A percentile compares a stretch with the other conserved stretches of the same genome.
phyloP scores from a whole-genome alignment of 1,139 yeast species.

The Suhomyces anneliseae region DNA sequence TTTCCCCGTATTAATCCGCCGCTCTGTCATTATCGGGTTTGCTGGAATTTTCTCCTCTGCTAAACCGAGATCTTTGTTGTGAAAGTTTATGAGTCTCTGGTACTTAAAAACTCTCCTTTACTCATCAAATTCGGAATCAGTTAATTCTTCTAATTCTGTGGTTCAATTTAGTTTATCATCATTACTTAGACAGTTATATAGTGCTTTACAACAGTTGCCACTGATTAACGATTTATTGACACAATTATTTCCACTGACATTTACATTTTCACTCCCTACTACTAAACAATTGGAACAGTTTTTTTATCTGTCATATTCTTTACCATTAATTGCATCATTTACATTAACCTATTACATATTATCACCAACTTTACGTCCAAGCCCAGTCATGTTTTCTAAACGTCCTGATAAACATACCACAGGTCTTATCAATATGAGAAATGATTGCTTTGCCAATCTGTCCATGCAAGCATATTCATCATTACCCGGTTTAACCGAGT shows the following conservation, averaged over 20 bases:
- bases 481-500: slow-evolving; percentile 60
- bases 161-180: background rate
- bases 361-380: slow-evolving; percentile 22
- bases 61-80: background rate
- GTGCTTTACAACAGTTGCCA: background rate
- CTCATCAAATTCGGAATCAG: background rate
- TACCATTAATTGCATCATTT: slow-evolving; percentile 4
- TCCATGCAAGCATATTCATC: slow-evolving; percentile 83
- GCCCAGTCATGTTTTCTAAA: slow-evolving; percentile 41
- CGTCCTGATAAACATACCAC: slow-evolving; percentile 78
- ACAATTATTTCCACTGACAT: background rate
- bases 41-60: slow-evolving; percentile 1
- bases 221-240: background rate
- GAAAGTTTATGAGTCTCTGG: slow-evolving; percentile 4
- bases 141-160: background rate
- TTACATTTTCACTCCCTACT: background rate
- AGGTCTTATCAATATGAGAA: slow-evolving; percentile 76
- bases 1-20: slow-evolving; percentile 7
- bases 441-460: slow-evolving; percentile 94
- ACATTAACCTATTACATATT: slow-evolving; percentile 20
- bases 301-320: background rate
- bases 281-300: background rate
- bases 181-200: too few species aligned
- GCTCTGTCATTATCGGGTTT: background rate
- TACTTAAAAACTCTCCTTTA: background rate